Evolutionary conservation across 2,329 filamentous ascomycete species (phyloP).

Genomic region (Neonectria sp.): DNA sequence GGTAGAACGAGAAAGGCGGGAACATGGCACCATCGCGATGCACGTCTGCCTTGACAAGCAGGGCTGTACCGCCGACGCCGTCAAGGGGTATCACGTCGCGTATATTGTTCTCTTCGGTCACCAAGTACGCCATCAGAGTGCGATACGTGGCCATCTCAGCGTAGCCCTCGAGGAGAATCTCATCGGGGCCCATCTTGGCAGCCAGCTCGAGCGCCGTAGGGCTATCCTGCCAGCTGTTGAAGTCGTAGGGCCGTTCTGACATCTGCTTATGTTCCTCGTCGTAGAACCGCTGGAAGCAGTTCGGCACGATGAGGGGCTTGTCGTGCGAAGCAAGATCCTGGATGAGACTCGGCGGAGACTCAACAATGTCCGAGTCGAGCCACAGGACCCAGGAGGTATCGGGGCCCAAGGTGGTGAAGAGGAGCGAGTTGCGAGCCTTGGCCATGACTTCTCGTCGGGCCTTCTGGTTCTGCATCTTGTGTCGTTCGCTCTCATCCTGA

Average conservation of each 20-base stretch:
- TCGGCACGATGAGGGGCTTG: slow-evolving; percentile 93
- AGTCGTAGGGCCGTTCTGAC: slow-evolving; percentile 91
- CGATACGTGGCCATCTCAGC: slow-evolving; percentile 93
- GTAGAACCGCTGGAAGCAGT: slow-evolving; percentile 92
- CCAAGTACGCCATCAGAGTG: slow-evolving; percentile 90
- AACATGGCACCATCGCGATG: slow-evolving; percentile 99
- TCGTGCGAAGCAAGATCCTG: slow-evolving; percentile 92
- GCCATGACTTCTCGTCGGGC: slow-evolving; percentile 90
- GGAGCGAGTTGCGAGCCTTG: slow-evolving; percentile 90
- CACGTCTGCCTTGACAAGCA: slow-evolving; percentile 96
- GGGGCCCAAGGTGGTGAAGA: slow-evolving; percentile 95
- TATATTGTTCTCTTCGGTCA: slow-evolving; percentile 68
- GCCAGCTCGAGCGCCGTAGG: slow-evolving; percentile 82
- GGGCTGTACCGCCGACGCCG: slow-evolving; percentile 92
- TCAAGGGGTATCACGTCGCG: slow-evolving; percentile 82
- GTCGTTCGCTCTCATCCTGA: slow-evolving; percentile 89
- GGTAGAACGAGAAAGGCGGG: slow-evolving; percentile 94
- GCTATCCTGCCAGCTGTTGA: slow-evolving; percentile 97
- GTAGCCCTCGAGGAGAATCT: slow-evolving; percentile 95
- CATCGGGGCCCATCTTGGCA: slow-evolving; percentile 87
- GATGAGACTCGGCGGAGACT: slow-evolving; percentile 87
- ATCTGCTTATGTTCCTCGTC: slow-evolving; percentile 78
- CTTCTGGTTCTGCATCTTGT: slow-evolving; percentile 94
- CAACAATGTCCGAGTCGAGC: slow-evolving; percentile 93
- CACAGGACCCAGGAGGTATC: slow-evolving; percentile 96